These are phyloP conservation scores for Backusella parvicylindrica DNA, from an alignment of 192 early-diverging fungal genomes.

Conservation along the genomic window DNA sequence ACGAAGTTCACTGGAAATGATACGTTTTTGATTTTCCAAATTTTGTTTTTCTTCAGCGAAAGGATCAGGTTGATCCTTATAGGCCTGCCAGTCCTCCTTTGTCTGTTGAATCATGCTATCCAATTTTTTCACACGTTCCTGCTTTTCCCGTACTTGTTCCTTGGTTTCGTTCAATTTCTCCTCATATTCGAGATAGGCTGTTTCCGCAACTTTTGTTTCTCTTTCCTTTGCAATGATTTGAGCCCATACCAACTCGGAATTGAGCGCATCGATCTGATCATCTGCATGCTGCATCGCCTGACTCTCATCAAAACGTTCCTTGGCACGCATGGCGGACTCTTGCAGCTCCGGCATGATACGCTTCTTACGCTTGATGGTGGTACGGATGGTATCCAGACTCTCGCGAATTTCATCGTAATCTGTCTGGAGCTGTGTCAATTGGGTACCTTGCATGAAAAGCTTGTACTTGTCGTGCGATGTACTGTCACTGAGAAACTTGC, in stretches of 20 bases:
- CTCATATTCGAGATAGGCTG: not conserved
- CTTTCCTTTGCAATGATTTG: constrained; percentile 58
- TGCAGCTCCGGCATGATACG: constrained; percentile 64
- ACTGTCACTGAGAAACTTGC: constrained; percentile 81
- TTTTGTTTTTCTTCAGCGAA: constrained; percentile 48
- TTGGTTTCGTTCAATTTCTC: not conserved
- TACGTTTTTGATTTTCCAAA: constrained; percentile 39
- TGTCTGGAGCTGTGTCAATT: constrained; percentile 68
- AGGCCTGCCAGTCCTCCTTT: constrained; percentile 31
- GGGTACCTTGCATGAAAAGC: constrained; percentile 88
- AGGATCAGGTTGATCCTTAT: constrained; percentile 38
- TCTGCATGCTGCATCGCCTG: constrained; percentile 56
- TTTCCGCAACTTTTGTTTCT: not conserved
- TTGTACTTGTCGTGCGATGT: constrained; percentile 87
- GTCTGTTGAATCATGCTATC: constrained; percentile 24
- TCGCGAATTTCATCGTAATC: constrained; percentile 69
- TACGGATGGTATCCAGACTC: constrained; percentile 48
- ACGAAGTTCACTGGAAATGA: not conserved
- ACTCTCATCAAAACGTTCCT: constrained; percentile 66
- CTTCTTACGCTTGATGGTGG: constrained; percentile 54
- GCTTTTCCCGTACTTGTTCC: not conserved
- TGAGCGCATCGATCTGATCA: constrained; percentile 48
- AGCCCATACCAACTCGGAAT: constrained; percentile 78
- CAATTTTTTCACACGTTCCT: not conserved
- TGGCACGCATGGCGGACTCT: constrained; percentile 60